Conservation (phyloP, 1,284 basidiomycete genomes). For the Leccinum subrobustum region DNA sequence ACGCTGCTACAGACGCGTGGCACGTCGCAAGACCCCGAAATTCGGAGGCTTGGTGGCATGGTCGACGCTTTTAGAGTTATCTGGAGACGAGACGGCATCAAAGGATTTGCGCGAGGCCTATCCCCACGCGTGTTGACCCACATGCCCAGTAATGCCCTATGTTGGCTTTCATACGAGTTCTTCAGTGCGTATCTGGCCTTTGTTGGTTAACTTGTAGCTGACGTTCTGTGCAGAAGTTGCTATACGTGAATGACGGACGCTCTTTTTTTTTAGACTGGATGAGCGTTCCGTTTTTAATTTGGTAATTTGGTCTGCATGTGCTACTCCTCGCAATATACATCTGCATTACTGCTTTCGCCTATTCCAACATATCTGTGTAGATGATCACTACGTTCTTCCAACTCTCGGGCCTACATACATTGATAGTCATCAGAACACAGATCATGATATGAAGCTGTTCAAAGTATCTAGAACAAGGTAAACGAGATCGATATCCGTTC, state of each 20-base stretch:
- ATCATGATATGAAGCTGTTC: not conserved
- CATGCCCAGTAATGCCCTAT: conserved; percentile 96
- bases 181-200: conserved; percentile 70
- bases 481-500: not conserved
- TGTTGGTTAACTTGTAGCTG: conserved; percentile 7
- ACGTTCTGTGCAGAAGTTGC: conserved; percentile 55
- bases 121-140: conserved; percentile 92
- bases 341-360: conserved; percentile 16
- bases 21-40: conserved; percentile 76
- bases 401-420: not conserved
- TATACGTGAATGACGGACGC: conserved; percentile 46
- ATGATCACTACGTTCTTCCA: not conserved
- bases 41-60: conserved; percentile 86
- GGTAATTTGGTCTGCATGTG: conserved; percentile 9
- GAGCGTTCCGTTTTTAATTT: conserved; percentile 6
- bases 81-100: conserved; percentile 79
- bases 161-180: conserved; percentile 97
- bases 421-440: not conserved
- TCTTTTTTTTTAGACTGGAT: conserved; percentile 14
- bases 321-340: conserved; percentile 16
- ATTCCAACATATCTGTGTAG: conserved; percentile 3
- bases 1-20: conserved; percentile 95
- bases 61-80: conserved; percentile 89
- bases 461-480: not conserved
- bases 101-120: conserved; percentile 86